Conservation (phyloP, 176 grass and related monocot species). For the Aegilops tauschii region DNA sequence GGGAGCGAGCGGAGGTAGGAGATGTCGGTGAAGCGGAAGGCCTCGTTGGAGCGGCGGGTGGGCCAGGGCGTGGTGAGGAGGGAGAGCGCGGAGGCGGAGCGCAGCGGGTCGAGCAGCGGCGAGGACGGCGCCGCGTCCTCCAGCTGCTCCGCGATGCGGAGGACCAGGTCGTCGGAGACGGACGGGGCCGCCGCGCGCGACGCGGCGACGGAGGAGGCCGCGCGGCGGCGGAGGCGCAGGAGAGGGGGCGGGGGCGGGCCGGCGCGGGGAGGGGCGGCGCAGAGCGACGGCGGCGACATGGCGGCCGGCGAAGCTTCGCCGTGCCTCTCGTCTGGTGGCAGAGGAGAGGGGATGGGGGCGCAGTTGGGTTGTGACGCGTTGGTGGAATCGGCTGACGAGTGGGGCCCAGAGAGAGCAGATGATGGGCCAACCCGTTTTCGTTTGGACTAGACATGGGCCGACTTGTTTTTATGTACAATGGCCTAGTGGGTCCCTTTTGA, state of each 20-base stretch:
- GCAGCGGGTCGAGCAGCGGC: conserved; percentile 42
- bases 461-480: not conserved
- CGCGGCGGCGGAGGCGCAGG: not conserved
- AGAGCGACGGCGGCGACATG: conserved; percentile 45
- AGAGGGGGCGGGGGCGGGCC: not conserved
- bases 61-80: conserved; percentile 67
- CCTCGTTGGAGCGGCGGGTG: conserved; percentile 50
- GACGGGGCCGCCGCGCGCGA: conserved; percentile 25
- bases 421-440: not conserved
- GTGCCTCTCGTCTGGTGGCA: conserved; percentile 4
- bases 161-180: conserved; percentile 50
- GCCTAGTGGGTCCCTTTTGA: no score
- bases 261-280: conserved; percentile 18
- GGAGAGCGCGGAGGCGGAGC: conserved; percentile 55
- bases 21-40: conserved; percentile 72
- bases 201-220: not conserved
- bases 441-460: not conserved
- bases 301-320: conserved; percentile 35
- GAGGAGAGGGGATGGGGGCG: not conserved
- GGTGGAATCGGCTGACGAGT: not conserved
- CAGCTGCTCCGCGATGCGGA: conserved; percentile 59
- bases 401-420: not conserved
- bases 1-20: conserved; percentile 55
- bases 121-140: conserved; percentile 46
- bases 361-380: not conserved